These are phyloP conservation scores for Pichia sp. DNA, from an alignment of 1,139 yeast genomes.

Conservation along the genomic window DNA sequence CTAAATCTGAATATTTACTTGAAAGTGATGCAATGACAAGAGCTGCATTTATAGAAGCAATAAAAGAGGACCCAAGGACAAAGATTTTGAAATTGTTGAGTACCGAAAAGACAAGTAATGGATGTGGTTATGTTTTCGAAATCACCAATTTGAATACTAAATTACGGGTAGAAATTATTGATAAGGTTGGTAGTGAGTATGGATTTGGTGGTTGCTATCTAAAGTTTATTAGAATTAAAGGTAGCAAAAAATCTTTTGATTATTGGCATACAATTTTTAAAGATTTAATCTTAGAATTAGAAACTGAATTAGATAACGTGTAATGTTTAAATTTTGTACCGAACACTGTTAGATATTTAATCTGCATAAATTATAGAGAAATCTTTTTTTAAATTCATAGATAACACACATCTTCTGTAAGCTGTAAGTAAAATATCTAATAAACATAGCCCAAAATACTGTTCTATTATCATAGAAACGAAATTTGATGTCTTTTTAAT, in stretches of 20 bases:
- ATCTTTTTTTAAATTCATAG: too few relatives aligned
- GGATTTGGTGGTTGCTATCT: slow-evolving; percentile 30
- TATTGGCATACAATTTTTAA: slow-evolving; percentile 21
- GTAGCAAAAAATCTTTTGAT: slow-evolving; percentile 17
- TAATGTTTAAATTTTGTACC: too few relatives aligned
- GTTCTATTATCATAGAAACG: too few relatives aligned
- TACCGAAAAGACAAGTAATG: slow-evolving; percentile 1
- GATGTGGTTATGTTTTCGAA: slow-evolving; percentile 7
- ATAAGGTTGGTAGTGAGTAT: slow-evolving; percentile 26
- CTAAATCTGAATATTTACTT: slow-evolving; percentile 12
- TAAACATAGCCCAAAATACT: too few relatives aligned
- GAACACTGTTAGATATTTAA: too few relatives aligned
- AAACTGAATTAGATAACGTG: slow-evolving; percentile 1
- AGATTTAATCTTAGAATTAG: slow-evolving; percentile 15
- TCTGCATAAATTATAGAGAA: too few relatives aligned
- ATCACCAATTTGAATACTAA: slow-evolving; percentile 2
- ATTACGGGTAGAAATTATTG: slow-evolving; percentile 19
- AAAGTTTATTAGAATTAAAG: slow-evolving; percentile 19
- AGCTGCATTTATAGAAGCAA: slow-evolving; percentile 4
- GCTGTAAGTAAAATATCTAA: too few relatives aligned
- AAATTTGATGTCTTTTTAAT: too few relatives aligned
- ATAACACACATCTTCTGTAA: too few relatives aligned
- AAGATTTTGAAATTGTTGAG: slow-evolving; percentile 1
- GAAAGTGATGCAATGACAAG: slow-evolving; percentile 18
- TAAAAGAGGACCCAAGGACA: slow-evolving; percentile 5